These are phyloP conservation scores for Lepraria neglecta DNA, from an alignment of 495 filamentous ascomycete genomes.

Conservation along the genomic window DNA sequence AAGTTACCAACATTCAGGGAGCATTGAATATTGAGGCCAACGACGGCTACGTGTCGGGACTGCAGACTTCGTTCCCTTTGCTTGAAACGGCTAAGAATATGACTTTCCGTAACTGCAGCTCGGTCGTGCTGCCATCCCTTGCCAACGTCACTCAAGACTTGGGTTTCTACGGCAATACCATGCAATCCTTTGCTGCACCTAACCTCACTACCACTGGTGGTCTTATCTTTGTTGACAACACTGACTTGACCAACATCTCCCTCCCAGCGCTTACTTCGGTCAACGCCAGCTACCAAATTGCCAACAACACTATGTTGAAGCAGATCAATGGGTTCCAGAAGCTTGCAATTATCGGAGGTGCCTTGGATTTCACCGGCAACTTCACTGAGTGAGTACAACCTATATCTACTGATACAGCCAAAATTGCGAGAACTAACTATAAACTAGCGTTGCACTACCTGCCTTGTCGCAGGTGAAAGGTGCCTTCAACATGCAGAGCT, in stretches of 20 bases:
- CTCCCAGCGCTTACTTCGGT: constrained; percentile 61
- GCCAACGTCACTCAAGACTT: constrained; percentile 67
- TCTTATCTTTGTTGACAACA: constrained; percentile 75
- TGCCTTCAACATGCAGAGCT: constrained; percentile 78
- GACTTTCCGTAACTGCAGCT: constrained; percentile 78
- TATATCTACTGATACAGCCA: constrained; percentile 1
- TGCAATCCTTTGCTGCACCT: constrained; percentile 60
- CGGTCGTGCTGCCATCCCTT: constrained; percentile 70
- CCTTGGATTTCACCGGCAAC: constrained; percentile 81
- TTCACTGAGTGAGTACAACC: constrained; percentile 64
- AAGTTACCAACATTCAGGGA: constrained; percentile 49
- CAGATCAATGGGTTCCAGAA: constrained; percentile 58
- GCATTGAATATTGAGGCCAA: constrained; percentile 58
- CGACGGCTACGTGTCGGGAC: constrained; percentile 45
- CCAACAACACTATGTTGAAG: constrained; percentile 74
- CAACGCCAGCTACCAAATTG: constrained; percentile 71
- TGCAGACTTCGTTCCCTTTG: constrained; percentile 63
- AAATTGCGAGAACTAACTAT: constrained; percentile 18
- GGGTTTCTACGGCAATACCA: constrained; percentile 75
- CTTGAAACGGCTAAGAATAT: constrained; percentile 73
- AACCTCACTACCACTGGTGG: constrained; percentile 76
- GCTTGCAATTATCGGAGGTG: constrained; percentile 68
- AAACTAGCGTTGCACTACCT: constrained; percentile 61
- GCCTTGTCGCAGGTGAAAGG: constrained; percentile 68
- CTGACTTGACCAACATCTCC: constrained; percentile 65